These are phyloP conservation scores for Backusella tuberculispora DNA, from an alignment of 192 early-diverging fungal genomes.

Conservation along the genomic window DNA sequence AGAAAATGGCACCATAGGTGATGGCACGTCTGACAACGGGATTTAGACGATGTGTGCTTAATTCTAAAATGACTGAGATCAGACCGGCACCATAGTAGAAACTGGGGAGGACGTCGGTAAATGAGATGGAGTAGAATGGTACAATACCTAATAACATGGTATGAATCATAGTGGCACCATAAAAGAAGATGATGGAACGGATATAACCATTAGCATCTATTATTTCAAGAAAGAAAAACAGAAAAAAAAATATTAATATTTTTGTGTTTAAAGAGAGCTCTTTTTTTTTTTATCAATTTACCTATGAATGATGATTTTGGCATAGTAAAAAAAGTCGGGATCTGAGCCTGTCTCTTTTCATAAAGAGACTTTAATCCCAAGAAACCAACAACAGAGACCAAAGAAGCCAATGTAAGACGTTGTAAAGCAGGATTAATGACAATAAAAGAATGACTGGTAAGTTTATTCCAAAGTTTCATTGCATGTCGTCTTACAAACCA, in stretches of 20 bases:
- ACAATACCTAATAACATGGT: neutral
- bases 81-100: neutral
- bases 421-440: constrained; percentile 16
- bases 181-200: constrained; percentile 1
- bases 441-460: constrained; percentile 17
- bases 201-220: neutral
- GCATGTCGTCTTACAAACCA: neutral
- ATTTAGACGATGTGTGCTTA: neutral
- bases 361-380: neutral
- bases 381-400: neutral
- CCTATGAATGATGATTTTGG: neutral
- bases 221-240: neutral
- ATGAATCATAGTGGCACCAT: neutral
- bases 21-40: neutral
- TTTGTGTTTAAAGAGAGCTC: neutral
- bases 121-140: neutral
- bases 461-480: constrained; percentile 19
- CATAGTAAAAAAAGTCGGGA: neutral
- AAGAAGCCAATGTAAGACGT: neutral
- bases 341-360: neutral
- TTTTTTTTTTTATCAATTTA: neutral
- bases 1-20: neutral
- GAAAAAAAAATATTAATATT: too few relatives aligned
- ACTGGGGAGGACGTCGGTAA: constrained; percentile 3
- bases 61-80: neutral